These are phyloP conservation scores for Penicillium verhagenii DNA, from an alignment of 495 filamentous ascomycete genomes.

Conservation along the genomic window DNA sequence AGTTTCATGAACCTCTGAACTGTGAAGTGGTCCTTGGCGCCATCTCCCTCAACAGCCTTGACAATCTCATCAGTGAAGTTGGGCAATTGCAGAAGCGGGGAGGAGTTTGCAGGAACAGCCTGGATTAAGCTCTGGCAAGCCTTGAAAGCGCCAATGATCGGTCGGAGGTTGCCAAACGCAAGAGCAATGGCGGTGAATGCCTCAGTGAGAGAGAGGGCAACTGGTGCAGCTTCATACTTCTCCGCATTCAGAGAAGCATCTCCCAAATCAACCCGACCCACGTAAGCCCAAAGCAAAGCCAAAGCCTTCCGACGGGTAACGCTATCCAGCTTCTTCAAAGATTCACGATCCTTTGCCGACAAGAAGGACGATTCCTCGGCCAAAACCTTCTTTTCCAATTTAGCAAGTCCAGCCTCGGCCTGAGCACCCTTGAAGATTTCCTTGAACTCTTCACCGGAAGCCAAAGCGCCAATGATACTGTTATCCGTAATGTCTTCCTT, in stretches of 20 bases:
- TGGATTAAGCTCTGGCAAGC: slow-evolving; percentile 84
- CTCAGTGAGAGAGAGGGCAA: slow-evolving; percentile 78
- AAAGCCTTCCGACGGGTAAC: slow-evolving; percentile 80
- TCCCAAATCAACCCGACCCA: slow-evolving; percentile 77
- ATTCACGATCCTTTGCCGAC: slow-evolving; percentile 55
- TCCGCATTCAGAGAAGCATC: slow-evolving; percentile 70
- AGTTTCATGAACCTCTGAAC: slow-evolving; percentile 86
- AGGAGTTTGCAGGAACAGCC: slow-evolving; percentile 76
- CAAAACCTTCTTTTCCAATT: slow-evolving; percentile 75
- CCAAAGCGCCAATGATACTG: slow-evolving; percentile 75
- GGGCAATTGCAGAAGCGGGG: slow-evolving; percentile 89
- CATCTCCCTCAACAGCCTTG: slow-evolving; percentile 70
- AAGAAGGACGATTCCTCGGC: slow-evolving; percentile 52
- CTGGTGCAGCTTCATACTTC: slow-evolving; percentile 77
- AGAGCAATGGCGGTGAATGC: slow-evolving; percentile 85
- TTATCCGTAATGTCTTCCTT: slow-evolving; percentile 76
- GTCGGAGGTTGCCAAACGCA: slow-evolving; percentile 78
- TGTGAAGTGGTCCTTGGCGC: slow-evolving; percentile 67
- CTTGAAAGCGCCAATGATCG: slow-evolving; percentile 79
- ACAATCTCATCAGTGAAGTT: slow-evolving; percentile 77
- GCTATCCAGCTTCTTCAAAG: slow-evolving; percentile 70
- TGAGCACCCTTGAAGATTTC: slow-evolving; percentile 69
- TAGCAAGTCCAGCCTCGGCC: slow-evolving; percentile 71
- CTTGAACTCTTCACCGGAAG: slow-evolving; percentile 78
- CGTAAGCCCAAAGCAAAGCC: slow-evolving; percentile 89